phyloP scores from a whole-genome alignment of 1,284 basidiomycete species.

The Pholiota adiposa region DNA sequence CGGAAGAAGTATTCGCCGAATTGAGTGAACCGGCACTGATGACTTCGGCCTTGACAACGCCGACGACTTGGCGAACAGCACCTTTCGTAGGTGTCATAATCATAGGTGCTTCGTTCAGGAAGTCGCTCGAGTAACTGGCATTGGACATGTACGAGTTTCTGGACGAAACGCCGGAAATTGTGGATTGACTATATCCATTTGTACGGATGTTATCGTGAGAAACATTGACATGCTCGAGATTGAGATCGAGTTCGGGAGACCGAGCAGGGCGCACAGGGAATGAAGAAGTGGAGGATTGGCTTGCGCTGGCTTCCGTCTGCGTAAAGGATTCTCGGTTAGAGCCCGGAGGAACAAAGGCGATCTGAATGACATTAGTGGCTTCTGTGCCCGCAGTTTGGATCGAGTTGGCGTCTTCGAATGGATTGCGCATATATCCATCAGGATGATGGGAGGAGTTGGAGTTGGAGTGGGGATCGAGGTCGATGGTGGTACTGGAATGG shows the following conservation, averaged over 20 bases:
- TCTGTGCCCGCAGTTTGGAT: conserved; percentile 79
- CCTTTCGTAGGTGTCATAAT: conserved; percentile 74
- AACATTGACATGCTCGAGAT: conserved; percentile 65
- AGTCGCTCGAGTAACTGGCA: conserved; percentile 75
- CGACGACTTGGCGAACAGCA: conserved; percentile 70
- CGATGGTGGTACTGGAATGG: conserved; percentile 54
- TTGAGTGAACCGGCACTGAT: conserved; percentile 56
- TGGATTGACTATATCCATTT: conserved; percentile 51
- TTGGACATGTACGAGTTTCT: conserved; percentile 74
- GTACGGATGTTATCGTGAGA: conserved; percentile 54
- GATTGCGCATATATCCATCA: conserved; percentile 49
- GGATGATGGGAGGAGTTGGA: conserved; percentile 34
- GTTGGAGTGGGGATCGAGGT: conserved; percentile 58
- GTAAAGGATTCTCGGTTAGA: conserved; percentile 36
- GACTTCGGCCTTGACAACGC: conserved; percentile 78
- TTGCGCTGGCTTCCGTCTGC: conserved; percentile 32
- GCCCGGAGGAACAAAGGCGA: conserved; percentile 74
- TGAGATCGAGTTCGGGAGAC: conserved; percentile 61
- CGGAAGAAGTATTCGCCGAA: conserved; percentile 36
- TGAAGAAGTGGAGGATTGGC: conserved; percentile 38
- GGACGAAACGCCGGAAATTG: conserved; percentile 53
- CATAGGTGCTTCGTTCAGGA: conserved; percentile 79
- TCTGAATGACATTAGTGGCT: conserved; percentile 83
- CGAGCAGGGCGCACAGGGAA: conserved; percentile 65
- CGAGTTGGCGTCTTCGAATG: conserved; percentile 76